Evolutionary conservation across 164 flowering plant species (phyloP).

Genomic region (Buxus sempervirens): DNA sequence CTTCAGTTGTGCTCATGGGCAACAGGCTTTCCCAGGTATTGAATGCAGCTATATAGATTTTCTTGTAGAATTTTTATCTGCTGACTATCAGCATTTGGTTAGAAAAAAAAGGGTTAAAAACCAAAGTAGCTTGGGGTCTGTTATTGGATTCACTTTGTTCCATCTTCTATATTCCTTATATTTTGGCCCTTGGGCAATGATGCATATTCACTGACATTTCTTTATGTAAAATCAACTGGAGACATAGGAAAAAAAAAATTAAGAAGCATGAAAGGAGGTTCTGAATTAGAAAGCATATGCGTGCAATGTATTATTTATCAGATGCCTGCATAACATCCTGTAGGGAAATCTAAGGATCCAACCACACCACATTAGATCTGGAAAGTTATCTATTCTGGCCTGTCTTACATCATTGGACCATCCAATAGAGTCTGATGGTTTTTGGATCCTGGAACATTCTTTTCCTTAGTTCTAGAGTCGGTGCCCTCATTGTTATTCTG

Average conservation of each 20-base stretch:
- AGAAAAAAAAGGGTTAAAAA: too few relatives aligned
- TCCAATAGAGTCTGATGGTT: neutral
- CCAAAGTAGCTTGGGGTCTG: neutral
- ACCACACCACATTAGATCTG: neutral
- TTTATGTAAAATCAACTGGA: neutral
- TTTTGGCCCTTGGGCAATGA: neutral
- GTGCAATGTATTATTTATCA: neutral
- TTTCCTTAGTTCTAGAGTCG: neutral
- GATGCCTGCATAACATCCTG: too few relatives aligned
- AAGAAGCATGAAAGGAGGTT: neutral
- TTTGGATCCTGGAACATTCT: neutral
- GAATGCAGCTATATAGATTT: neutral
- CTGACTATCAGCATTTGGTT: neutral
- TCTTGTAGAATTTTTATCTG: neutral
- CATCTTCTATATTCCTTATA: too few relatives aligned
- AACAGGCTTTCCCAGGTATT: slow-evolving; percentile 84
- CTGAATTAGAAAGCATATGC: neutral
- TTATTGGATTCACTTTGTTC: too few relatives aligned
- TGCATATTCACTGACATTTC: neutral
- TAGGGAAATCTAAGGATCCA: too few relatives aligned
- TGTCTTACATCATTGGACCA: neutral
- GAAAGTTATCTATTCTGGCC: neutral
- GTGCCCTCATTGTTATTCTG: too few relatives aligned
- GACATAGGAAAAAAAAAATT: neutral
- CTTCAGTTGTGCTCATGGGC: slow-evolving; percentile 88